These are phyloP conservation scores for Populus euphratica DNA, from an alignment of 345 rosid species.

Conservation along the genomic window DNA sequence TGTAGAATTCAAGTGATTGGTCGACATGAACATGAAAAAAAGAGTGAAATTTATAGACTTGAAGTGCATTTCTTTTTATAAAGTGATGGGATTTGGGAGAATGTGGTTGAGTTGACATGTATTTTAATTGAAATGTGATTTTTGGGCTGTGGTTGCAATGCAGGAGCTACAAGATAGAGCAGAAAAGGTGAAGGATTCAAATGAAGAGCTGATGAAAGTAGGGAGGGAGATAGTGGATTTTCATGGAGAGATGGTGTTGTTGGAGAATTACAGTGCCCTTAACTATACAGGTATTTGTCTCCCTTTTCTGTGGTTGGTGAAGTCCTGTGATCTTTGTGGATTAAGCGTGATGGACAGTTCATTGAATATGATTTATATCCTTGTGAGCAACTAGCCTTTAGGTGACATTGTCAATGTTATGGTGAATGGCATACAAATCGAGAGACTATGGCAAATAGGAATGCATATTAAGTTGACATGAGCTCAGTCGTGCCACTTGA, in stretches of 20 bases:
- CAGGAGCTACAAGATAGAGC: conserved; percentile 75
- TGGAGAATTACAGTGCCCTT: conserved; percentile 95
- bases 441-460: neutral
- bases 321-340: neutral
- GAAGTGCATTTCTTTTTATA: neutral
- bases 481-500: neutral
- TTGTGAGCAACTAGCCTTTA: neutral
- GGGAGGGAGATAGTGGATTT: conserved; percentile 87
- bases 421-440: neutral
- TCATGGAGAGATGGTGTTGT: conserved; percentile 93
- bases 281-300: conserved; percentile 69
- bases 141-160: conserved; percentile 12
- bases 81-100: neutral
- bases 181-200: conserved; percentile 49
- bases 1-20: neutral
- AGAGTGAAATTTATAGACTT: neutral
- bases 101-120: neutral
- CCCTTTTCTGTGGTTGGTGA: neutral
- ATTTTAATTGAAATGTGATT: neutral
- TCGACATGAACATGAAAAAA: neutral
- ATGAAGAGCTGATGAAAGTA: conserved; percentile 54
- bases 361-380: neutral
- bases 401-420: neutral
- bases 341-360: neutral
- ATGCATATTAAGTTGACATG: neutral